Base-by-base conservation (phyloP, 306 rosid genomes). In the Vigna hirtella region DNA sequence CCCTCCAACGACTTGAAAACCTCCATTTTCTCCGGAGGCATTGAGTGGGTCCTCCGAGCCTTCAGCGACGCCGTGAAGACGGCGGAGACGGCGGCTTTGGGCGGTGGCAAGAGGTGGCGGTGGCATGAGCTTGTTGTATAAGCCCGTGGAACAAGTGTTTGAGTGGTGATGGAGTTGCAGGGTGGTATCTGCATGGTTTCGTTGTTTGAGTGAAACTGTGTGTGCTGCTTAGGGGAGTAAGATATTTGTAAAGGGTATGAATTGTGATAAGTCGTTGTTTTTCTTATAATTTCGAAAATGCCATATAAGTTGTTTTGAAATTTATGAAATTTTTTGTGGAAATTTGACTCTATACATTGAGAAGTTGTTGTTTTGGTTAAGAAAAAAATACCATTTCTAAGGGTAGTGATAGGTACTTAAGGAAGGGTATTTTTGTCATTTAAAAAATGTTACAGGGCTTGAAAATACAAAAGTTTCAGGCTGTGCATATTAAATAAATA, bases 111-210 rank as follows among this genome's bases (percentile, higher is more conserved):
- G 22, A 80, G 45, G 63, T 24, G 83, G 78, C 50, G 76, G 45
- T 36, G 70, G 47, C 47, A 42, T 2, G 48, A 48, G 26, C 17
- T 55, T 40, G 58, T 55, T 40, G 58, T 51, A 48, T 40, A 73
- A 56, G 50, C 11, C 76, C 78, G 36, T 30, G 70, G 42, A 8
- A 34, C 70, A 16, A 64, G 38, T 0, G 42, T 13, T 34, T 63
- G 71, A 65, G 72, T 17, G 71, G 57, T 9, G 9, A 77, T 2
- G 64, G 1, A 81, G 64, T 4, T 52, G 17, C 71, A 84, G 34
- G 80, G 55, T 6, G 43, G 90, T 74, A 81, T 77, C 30, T 66
- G 81, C 73, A 66, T 77, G 14, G 22, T 62, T 3, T 12, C 7
- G 9, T 64, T 49, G 34, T 18, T 70, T 15, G 2, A n/a, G 75